Evolutionary conservation across 2,329 filamentous ascomycete genomes (phyloP), one percentile per base, ranked within the genome.

Genomic region (Trichoderma pleuroti): DNA sequence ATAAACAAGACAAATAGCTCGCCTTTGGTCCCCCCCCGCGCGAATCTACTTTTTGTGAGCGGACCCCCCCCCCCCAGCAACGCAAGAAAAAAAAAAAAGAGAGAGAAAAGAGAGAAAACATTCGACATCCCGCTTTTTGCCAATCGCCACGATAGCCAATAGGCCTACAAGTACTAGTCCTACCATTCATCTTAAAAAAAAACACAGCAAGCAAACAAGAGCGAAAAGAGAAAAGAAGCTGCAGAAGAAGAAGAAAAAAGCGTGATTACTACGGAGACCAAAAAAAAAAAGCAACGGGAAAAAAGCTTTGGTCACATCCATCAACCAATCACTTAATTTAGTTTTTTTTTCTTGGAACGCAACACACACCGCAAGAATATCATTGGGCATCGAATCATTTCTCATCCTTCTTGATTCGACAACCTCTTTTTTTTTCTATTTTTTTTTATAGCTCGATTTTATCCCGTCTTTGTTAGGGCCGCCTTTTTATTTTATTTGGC

Each of bases 1-100:
- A 72, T 72, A 72, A 72, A 72, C 70, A 72, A 72, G 70, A 72
- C 70, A 70, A 62, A 71, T 59, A 67, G 54, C 42, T 54, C 54
- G 54, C 34, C 61, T 70, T 36, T 28, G 46, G 14, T 64, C 59
- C 59, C 36, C 56, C 59, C 42, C 30, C 60, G 60, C 60, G 26
- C 26, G 59, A 57, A 64, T 30, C 39, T 62, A 52, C 46, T 52
- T 52, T 52, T 52, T 52, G 46, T 24, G 46, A 52, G 46, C 10
- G 3, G 46, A 24, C 11, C 21, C 21, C 18, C 28, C 18, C 54
- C 56, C 56, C 26, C 26, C 26, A 52, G 46, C 46, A 52, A 52
- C 46, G 11, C n/a, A 24, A 30, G 5, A 56, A 9, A 46, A n/a
- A 7, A 28, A 9, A 67, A 46, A n/a, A 16, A 18, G 42, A 24